Evolutionary conservation across 371 early-diverging fungal genomes (phyloP), one percentile per base, ranked within the genome.

Genomic region (Lichtheimia hyalospora): DNA sequence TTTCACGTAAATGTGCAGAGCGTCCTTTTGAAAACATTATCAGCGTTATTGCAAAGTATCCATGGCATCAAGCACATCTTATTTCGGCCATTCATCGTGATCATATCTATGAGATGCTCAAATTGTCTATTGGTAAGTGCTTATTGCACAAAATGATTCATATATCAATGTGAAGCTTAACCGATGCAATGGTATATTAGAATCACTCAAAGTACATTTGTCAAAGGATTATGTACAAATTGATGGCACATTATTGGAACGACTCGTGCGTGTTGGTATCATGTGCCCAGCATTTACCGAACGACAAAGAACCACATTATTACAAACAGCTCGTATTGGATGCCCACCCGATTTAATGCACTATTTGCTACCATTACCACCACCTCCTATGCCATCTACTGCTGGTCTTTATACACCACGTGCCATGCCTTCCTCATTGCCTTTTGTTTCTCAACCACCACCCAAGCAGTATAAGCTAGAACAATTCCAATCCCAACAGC

Each of bases 1-100:
- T 86, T 59, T 87, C 88, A n/a, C 80, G 89, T 53, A 90, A 88
- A 67, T 89, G 90, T 54, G 87, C 88, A 6, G 86, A 89, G 60
- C 75, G 92, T 7, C 92, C 92, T 1, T 91, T 90, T 71, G 92
- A 92, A 57, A 90, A 89, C 61, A 86, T 92, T 24, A 84, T 92
- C 44, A 84, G 86, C 10, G 85, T 90, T 0, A 62, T 90, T 28
- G 64, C 82, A 34, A 90, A 92, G 61, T 84, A 90, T 42, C 90
- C 91, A 3, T 92, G 91, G 90, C 86, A 89, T 59, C 83, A 84
- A 61, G 71, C 80, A 0, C 69, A 86, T 39, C 73, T 83, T 3
- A 79, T 91, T 18, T 69, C 84, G 0, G 84, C 83, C 0, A 67
- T 88, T 51, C 92, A 92, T 57, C 74, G 91, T 27, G 90, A 92